Conservation (phyloP, 2,329 filamentous ascomycete genomes). For the Phaeophleospora eucalypticola region DNA sequence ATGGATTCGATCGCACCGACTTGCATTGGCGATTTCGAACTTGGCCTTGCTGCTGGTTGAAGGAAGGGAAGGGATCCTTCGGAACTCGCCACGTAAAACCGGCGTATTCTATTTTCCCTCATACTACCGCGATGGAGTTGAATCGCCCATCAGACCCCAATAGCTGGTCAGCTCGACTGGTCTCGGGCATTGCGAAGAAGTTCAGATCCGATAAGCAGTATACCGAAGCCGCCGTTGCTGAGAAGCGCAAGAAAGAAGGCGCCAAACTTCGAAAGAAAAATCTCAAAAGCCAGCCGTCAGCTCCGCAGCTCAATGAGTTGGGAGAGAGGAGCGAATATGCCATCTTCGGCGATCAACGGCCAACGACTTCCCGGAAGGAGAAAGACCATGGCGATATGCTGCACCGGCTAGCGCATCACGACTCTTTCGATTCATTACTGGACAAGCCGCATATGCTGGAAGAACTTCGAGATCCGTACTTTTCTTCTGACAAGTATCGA, state of each 20-base stretch:
- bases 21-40: background rate
- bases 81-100: too few relatives aligned
- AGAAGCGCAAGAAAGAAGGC: constrained; percentile 24
- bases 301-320: constrained; percentile 28
- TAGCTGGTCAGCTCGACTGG: constrained; percentile 28
- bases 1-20: background rate
- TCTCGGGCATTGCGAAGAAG: constrained; percentile 24
- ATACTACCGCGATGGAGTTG: constrained; percentile 29
- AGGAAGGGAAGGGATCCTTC: background rate
- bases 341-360: constrained; percentile 26
- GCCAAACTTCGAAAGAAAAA: constrained; percentile 19
- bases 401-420: constrained; percentile 35
- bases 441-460: constrained; percentile 20
- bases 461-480: constrained; percentile 22
- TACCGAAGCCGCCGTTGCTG: constrained; percentile 25
- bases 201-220: constrained; percentile 29
- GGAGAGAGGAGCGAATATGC: constrained; percentile 31
- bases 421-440: constrained; percentile 34
- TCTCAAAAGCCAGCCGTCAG: constrained; percentile 9
- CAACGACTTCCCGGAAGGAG: constrained; percentile 16
- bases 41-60: background rate
- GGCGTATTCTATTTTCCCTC: too few relatives aligned
- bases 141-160: constrained; percentile 24
- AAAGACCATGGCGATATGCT: constrained; percentile 37
- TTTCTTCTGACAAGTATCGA: constrained; percentile 3